Evolutionary conservation across 805 yeast genomes (phyloP), one percentile per base, ranked within the genome.

Genomic region (Candida sithepensis): DNA sequence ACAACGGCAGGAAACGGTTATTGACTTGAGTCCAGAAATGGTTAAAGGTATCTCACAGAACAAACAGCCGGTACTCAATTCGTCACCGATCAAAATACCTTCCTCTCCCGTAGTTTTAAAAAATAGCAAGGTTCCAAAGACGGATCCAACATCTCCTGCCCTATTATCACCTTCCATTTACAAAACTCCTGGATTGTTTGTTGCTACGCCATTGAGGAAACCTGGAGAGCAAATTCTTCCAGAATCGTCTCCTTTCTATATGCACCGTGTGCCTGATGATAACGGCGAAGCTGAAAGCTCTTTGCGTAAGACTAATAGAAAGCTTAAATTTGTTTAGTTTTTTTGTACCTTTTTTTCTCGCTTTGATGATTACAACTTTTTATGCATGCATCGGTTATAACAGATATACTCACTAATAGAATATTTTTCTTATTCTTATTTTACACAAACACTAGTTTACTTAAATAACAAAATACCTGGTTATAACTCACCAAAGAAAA

Each of bases 401-500:
- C n/a, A n/a, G n/a, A n/a, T n/a, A n/a, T n/a, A 26, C 30, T 8
- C 12, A 26, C 30, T 26, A 26, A 26, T 8, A 8, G 12, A 26
- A 8, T 8, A 26, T 8, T 26, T 26, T 26, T 26, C 30, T 8
- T 26, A 8, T 26, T 26, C 8, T 26, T 26, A 8, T 26, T 8
- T 26, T 30, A 12, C 4, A 30, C 34, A 30, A 30, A 30, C 16
- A 30, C 7, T 7, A 6, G 14, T 30, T 4, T 30, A 30, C 34
- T 7, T 12, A 30, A 30, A 30, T 8, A 26, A 26, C 30, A 26
- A 30, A 30, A 12, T n/a, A 7, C 8, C 12, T 38, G 19, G 9
- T 50, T 40, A 52, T 18, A 64, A 41, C 56, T 84, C 91, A 8
- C 92, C 96, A 61, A 86, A 84, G 62, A 85, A 86, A 10, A 88